These are phyloP conservation scores for Cryptococcus jaspeensis DNA, from an alignment of 1,284 basidiomycete genomes.

Conservation along the genomic window DNA sequence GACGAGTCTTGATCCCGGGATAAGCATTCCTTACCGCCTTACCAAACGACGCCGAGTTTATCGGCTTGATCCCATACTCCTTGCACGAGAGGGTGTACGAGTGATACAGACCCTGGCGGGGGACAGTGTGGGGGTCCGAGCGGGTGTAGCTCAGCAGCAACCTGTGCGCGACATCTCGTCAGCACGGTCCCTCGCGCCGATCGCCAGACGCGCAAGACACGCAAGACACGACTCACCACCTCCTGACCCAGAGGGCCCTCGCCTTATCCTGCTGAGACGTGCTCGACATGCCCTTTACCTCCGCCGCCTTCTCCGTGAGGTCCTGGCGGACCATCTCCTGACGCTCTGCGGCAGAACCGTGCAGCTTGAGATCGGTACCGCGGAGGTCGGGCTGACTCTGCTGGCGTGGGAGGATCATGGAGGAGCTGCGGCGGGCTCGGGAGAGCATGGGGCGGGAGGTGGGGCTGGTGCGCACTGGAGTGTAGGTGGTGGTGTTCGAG, in stretches of 20 bases:
- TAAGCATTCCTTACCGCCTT: conserved; percentile 90
- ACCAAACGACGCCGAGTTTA: conserved; percentile 89
- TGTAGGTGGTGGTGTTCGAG: conserved; percentile 7
- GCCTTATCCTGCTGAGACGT: conserved; percentile 39
- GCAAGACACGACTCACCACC: conserved; percentile 36
- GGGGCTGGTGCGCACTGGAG: conserved; percentile 5
- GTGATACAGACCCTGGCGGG: conserved; percentile 86
- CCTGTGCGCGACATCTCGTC: conserved; percentile 28
- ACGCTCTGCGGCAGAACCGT: conserved; percentile 30
- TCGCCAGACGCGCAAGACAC: no score
- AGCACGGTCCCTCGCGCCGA: no score
- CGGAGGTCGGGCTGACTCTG: conserved; percentile 11
- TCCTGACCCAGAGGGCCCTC: conserved; percentile 37
- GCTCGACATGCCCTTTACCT: conserved; percentile 15
- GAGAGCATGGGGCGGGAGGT: conserved; percentile 20
- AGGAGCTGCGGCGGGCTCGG: conserved; percentile 15
- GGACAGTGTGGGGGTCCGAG: conserved; percentile 47
- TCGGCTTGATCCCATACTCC: conserved; percentile 57
- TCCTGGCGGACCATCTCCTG: conserved; percentile 29
- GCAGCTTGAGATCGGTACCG: conserved; percentile 17
- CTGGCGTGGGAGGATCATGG: conserved; percentile 11
- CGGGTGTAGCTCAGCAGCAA: conserved; percentile 38
- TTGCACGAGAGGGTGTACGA: conserved; percentile 80
- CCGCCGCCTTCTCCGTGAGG: conserved; percentile 21
- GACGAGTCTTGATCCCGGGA: conserved; percentile 87